Evolutionary conservation across 2,329 filamentous ascomycete genomes (phyloP).

Genomic region (Diplodia scrobiculata): DNA sequence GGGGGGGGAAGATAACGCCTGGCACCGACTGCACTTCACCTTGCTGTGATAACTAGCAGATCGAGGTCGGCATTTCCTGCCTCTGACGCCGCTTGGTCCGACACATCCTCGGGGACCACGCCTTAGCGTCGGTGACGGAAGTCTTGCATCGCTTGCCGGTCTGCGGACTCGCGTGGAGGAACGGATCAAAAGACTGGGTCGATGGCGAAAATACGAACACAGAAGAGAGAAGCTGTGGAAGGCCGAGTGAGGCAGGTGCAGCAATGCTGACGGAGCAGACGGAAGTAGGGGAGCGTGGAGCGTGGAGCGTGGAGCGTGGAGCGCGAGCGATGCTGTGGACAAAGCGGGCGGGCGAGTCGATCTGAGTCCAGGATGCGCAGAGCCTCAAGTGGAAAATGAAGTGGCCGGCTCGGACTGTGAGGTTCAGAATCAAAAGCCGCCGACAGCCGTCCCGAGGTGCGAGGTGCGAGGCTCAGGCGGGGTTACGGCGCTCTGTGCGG

Average conservation of each 20-base stretch:
- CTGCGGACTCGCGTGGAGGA: background rate
- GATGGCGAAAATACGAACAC: background rate
- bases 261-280: background rate
- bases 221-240: slow-evolving; percentile 1
- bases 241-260: too few relatives aligned
- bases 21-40: background rate
- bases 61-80: background rate
- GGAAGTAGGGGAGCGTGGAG: background rate
- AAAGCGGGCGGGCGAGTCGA: background rate
- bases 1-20: slow-evolving; percentile 1
- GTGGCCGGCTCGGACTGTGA: too few relatives aligned
- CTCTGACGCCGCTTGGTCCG: background rate
- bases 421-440: background rate
- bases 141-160: too few relatives aligned
- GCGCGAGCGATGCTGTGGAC: background rate
- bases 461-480: background rate
- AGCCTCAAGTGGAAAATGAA: background rate
- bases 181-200: background rate
- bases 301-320: too few relatives aligned
- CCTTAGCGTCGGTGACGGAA: background rate
- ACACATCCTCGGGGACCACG: too few relatives aligned
- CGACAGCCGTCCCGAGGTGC: slow-evolving; percentile 5
- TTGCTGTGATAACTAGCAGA: too few relatives aligned
- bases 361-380: background rate
- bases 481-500: background rate